These are phyloP conservation scores for Puccinia sorghi DNA, from an alignment of 1,284 basidiomycete species.

Conservation along the genomic window DNA sequence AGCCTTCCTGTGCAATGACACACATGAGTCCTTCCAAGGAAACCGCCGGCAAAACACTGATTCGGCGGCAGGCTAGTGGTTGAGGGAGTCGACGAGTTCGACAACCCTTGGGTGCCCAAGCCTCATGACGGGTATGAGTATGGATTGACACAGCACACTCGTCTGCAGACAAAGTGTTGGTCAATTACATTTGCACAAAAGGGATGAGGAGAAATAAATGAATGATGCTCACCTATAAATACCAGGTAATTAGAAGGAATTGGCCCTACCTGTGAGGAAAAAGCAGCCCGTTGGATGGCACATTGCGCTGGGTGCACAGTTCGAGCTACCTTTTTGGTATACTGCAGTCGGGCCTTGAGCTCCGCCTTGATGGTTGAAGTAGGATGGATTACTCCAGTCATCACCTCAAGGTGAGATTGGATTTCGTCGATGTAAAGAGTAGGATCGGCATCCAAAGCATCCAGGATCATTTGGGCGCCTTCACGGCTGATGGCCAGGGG, in stretches of 20 bases:
- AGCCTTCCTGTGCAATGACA: neutral
- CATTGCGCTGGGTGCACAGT: neutral
- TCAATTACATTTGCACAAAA: too few relatives aligned
- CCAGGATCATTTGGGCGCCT: neutral
- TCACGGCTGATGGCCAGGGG: neutral
- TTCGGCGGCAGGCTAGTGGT: neutral
- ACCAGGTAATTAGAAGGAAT: neutral
- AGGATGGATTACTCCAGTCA: too few relatives aligned
- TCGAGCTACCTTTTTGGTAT: neutral
- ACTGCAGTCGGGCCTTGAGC: too few relatives aligned
- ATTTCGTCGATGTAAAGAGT: neutral
- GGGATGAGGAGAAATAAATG: too few relatives aligned
- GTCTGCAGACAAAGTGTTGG: too few relatives aligned
- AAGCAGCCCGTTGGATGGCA: neutral
- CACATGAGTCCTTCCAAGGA: neutral
- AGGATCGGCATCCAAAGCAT: neutral
- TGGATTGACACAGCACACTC: neutral
- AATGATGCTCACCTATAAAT: neutral
- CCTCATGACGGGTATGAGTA: too few relatives aligned
- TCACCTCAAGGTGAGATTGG: too few relatives aligned
- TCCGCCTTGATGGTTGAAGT: too few relatives aligned
- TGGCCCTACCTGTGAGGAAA: neutral
- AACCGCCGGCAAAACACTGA: conserved; percentile 4
- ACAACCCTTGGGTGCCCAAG: neutral
- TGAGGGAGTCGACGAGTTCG: neutral